phyloP scores from a whole-genome alignment of 2,329 filamentous ascomycete species.

The Erysiphe pisi region DNA sequence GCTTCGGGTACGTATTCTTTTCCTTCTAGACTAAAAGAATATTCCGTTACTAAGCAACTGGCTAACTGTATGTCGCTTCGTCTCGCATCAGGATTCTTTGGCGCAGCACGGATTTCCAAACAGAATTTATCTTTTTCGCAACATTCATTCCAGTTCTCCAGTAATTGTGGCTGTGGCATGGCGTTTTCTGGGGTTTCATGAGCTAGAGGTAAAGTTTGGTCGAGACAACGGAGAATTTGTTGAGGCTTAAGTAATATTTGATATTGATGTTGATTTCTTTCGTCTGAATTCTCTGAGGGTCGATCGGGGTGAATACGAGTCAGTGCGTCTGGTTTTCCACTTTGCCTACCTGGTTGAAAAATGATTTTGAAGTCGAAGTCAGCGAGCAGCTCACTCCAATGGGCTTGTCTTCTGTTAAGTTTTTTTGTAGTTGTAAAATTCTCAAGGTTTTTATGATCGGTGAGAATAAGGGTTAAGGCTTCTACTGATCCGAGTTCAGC shows the following conservation, averaged over 20 bases:
- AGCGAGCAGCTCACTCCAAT: neutral
- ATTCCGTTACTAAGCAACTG: neutral
- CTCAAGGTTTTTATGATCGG: conserved; percentile 11
- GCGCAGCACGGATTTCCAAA: neutral
- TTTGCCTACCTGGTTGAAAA: conserved; percentile 20
- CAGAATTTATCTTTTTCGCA: conserved; percentile 3
- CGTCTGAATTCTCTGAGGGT: neutral
- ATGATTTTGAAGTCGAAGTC: conserved; percentile 7
- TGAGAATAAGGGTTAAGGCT: neutral
- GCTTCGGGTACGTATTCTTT: neutral
- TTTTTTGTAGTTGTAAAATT: conserved; percentile 26
- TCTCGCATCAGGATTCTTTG: no score
- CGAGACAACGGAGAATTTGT: neutral
- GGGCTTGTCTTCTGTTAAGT: conserved; percentile 14
- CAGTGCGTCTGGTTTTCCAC: conserved; percentile 23
- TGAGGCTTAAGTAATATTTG: neutral
- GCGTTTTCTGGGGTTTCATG: neutral
- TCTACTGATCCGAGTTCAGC: conserved; percentile 6
- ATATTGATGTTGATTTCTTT: neutral
- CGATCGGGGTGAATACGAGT: neutral
- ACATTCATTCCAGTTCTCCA: neutral
- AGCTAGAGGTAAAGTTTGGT: no score
- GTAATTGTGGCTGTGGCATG: neutral
- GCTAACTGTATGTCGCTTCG: conserved; percentile 7
- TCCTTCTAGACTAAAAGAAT: no score